Conservation (phyloP, 371 early-diverging fungal genomes). For the Saksenaea vasiformis region DNA sequence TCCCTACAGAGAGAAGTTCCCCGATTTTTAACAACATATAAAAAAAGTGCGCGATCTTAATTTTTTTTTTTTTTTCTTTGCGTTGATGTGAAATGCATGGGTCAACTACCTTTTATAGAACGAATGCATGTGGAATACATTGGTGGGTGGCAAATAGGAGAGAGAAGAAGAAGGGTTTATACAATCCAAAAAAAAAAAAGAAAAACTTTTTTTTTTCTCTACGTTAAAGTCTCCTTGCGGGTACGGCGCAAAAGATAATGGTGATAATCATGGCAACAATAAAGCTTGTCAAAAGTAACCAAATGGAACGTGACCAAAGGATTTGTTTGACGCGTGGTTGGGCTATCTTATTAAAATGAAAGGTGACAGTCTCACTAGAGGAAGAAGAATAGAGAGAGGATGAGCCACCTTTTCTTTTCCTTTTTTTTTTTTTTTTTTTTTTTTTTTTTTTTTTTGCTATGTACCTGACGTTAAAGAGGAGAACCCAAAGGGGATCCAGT, state of each 20-base stretch:
- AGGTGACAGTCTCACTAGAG: slow-evolving; percentile 50
- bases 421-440: not conserved
- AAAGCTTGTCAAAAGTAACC: slow-evolving; percentile 32
- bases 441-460: not conserved
- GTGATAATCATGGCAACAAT: slow-evolving; percentile 36
- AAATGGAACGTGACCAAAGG: slow-evolving; percentile 40
- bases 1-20: slow-evolving; percentile 29
- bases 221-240: slow-evolving; percentile 30
- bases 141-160: not conserved
- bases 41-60: not conserved
- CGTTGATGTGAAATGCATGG: not conserved
- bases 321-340: slow-evolving; percentile 45
- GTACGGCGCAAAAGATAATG: slow-evolving; percentile 47
- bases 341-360: slow-evolving; percentile 45
- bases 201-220: not conserved
- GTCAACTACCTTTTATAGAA: slow-evolving; percentile 4
- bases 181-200: not conserved
- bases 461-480: slow-evolving; percentile 50
- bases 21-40: slow-evolving; percentile 26
- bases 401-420: not conserved
- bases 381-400: not conserved
- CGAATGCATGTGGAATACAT: slow-evolving; percentile 5
- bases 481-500: slow-evolving; percentile 50
- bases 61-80: not conserved
- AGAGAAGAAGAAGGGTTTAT: not conserved